phyloP scores from a whole-genome alignment of 352 stramenopile species.

The Phytophthora vignae region DNA sequence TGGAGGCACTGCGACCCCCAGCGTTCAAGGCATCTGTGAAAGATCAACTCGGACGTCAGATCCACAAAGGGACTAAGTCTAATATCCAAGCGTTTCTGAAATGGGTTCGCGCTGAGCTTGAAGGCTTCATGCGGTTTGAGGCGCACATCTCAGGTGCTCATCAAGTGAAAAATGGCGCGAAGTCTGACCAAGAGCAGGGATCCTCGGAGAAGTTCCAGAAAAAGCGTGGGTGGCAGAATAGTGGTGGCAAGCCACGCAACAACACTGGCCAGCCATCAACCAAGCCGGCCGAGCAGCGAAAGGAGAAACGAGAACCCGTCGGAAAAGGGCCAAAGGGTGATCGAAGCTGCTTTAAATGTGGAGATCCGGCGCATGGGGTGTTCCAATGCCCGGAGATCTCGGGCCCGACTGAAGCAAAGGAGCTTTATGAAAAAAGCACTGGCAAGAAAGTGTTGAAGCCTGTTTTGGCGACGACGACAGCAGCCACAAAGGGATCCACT shows the following conservation, averaged over 20 bases:
- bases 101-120: neutral
- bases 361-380: slow-evolving; percentile 13
- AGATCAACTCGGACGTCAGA: neutral
- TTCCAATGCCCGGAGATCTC: slow-evolving; percentile 11
- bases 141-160: slow-evolving; percentile 2
- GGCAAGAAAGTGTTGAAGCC: slow-evolving; percentile 5
- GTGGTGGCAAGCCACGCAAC: neutral
- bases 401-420: slow-evolving; percentile 10
- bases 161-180: neutral
- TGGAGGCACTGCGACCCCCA: slow-evolving; percentile 1
- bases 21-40: slow-evolving; percentile 3
- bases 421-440: slow-evolving; percentile 10
- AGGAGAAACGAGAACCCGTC: neutral
- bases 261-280: neutral
- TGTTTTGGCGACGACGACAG: neutral
- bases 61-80: neutral
- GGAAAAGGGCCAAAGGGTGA: slow-evolving; percentile 2
- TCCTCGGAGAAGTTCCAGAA: neutral
- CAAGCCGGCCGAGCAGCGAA: neutral
- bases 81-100: slow-evolving; percentile 1
- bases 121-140: neutral
- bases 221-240: neutral
- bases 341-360: slow-evolving; percentile 11
- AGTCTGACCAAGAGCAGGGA: neutral
- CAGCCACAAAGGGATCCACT: neutral